Percentiles rank a stretch among this genome's conserved stretches.
phyloP scores from a whole-genome alignment of 805 yeast species.

The Trichomonascus vanleenenianus region DNA sequence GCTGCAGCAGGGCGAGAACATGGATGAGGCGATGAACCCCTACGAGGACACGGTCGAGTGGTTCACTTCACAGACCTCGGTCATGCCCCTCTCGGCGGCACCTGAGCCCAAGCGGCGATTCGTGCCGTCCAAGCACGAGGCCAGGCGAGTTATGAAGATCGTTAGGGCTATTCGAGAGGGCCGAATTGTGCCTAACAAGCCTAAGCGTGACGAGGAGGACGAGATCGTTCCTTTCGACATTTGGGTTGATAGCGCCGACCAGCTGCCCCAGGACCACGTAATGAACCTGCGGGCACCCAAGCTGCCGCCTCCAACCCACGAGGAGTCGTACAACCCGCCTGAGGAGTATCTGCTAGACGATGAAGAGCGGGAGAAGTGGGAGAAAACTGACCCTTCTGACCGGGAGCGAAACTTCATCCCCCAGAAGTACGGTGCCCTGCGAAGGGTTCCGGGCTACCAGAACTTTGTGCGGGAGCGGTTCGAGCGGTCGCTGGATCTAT shows the following conservation, averaged over 20 bases:
- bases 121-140: conserved; percentile 94
- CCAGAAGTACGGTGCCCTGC: conserved; percentile 67
- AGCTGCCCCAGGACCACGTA: conserved; percentile 60
- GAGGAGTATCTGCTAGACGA: conserved; percentile 80
- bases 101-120: conserved; percentile 98
- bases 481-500: conserved; percentile 88
- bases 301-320: conserved; percentile 91
- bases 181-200: conserved; percentile 70
- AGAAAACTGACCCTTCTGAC: conserved; percentile 61
- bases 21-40: conserved; percentile 74
- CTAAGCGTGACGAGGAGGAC: conserved; percentile 38
- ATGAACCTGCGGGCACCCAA: conserved; percentile 96
- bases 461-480: conserved; percentile 83
- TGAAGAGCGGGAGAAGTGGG: conserved; percentile 70
- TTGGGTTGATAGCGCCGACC: conserved; percentile 68
- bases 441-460: conserved; percentile 90
- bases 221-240: conserved; percentile 58
- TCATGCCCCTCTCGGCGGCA: conserved; percentile 85
- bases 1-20: conserved; percentile 76
- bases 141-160: conserved; percentile 91
- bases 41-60: conserved; percentile 93
- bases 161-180: conserved; percentile 97
- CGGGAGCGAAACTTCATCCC: conserved; percentile 77
- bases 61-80: conserved; percentile 79
- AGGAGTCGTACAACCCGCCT: conserved; percentile 96